These are phyloP conservation scores for Naganishia friedmannii DNA, from an alignment of 768 basidiomycete genomes.

Conservation along the genomic window DNA sequence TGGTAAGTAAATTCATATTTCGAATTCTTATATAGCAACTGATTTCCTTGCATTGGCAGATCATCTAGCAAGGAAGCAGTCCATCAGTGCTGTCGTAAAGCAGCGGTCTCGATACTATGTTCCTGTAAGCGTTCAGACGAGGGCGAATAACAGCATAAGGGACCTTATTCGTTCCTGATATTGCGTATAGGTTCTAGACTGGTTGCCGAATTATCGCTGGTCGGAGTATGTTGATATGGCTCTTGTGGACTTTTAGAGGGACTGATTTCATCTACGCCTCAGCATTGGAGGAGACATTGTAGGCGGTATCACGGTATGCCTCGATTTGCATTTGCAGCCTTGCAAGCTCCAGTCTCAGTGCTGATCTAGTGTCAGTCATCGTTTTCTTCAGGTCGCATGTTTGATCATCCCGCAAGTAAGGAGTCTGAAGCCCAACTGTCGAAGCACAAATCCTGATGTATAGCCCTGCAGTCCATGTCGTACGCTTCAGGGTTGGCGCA, in stretches of 20 bases:
- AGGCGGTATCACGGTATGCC: slow-evolving; percentile 75
- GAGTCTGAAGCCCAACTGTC: neutral
- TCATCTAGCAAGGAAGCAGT: neutral
- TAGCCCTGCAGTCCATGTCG: slow-evolving; percentile 79
- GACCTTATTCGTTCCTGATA: neutral
- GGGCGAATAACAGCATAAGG: neutral
- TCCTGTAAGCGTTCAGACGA: slow-evolving; percentile 33
- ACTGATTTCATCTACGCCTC: neutral
- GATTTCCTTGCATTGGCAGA: neutral
- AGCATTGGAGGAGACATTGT: slow-evolving; percentile 63
- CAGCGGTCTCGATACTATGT: slow-evolving; percentile 51
- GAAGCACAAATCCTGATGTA: slow-evolving; percentile 63
- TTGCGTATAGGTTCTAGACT: slow-evolving; percentile 41
- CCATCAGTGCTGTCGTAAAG: slow-evolving; percentile 31
- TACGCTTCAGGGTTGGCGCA: slow-evolving; percentile 86
- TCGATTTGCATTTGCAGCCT: neutral
- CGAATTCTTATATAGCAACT: too few species aligned
- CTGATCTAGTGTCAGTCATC: neutral
- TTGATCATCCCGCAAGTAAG: slow-evolving; percentile 51
- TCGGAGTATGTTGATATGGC: slow-evolving; percentile 32
- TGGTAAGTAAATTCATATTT: neutral
- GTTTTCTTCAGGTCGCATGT: slow-evolving; percentile 43
- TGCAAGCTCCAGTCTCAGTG: neutral
- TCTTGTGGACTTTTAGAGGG: too few species aligned
- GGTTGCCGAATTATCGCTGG: slow-evolving; percentile 50